Conservation (phyloP, 768 basidiomycete species). For the Amylocystis lapponica region DNA sequence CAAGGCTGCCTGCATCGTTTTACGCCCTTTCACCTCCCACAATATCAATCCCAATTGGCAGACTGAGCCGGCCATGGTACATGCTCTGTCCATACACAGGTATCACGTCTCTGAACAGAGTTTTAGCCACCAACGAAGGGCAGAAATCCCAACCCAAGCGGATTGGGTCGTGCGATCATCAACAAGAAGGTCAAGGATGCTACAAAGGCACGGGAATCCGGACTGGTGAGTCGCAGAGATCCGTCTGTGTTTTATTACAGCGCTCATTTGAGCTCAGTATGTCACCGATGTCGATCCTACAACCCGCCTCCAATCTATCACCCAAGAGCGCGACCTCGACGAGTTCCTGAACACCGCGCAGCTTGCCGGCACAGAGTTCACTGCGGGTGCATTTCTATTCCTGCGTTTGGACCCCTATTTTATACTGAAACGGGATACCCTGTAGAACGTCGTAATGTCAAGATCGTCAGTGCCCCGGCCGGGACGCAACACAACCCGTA, state of each 20-base stretch:
- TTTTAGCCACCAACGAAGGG: constrained; percentile 40
- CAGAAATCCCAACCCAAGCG: constrained; percentile 64
- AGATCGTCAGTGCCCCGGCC: constrained; percentile 61
- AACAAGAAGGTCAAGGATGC: constrained; percentile 85
- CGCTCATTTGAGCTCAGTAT: constrained; percentile 41
- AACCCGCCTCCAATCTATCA: constrained; percentile 79
- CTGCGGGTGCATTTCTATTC: constrained; percentile 58
- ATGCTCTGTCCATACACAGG: background rate
- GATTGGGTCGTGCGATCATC: constrained; percentile 92
- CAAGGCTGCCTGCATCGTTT: too few species aligned
- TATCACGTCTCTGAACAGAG: background rate
- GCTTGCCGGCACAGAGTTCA: constrained; percentile 92
- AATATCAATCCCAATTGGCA: too few species aligned
- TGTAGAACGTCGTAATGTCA: constrained; percentile 73
- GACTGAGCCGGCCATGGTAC: background rate
- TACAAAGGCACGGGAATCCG: constrained; percentile 50
- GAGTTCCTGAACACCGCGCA: constrained; percentile 95
- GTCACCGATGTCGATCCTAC: constrained; percentile 67
- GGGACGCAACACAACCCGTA: constrained; percentile 70
- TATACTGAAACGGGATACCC: too few species aligned
- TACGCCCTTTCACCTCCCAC: too few species aligned
- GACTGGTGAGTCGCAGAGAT: constrained; percentile 59
- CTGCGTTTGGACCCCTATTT: constrained; percentile 3
- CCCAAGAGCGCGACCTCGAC: constrained; percentile 92
- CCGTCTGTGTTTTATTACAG: background rate